Evolutionary conservation across 352 stramenopile genomes (phyloP).

Genomic region (Pythium aristosporum): DNA sequence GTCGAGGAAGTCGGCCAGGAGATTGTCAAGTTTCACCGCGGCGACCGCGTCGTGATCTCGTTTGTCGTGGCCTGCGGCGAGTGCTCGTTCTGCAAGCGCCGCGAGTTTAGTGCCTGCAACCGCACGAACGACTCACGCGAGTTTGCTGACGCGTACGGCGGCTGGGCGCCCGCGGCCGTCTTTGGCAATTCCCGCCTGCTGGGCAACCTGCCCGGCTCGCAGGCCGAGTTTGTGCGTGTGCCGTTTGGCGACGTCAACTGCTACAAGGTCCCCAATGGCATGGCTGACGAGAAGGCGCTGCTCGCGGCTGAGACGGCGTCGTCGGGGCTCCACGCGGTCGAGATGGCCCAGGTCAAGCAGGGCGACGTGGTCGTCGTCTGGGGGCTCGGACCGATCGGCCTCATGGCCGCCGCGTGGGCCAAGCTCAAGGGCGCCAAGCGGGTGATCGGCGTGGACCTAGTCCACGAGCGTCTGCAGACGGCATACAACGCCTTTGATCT

Average conservation of each 20-base stretch:
- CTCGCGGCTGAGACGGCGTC: slow-evolving; percentile 57
- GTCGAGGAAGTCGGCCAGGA: slow-evolving; percentile 52
- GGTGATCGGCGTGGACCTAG: slow-evolving; percentile 56
- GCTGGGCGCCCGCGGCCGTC: slow-evolving; percentile 59
- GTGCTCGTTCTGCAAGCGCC: slow-evolving; percentile 62
- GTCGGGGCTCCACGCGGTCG: slow-evolving; percentile 58
- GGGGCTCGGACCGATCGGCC: slow-evolving; percentile 59
- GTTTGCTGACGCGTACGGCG: slow-evolving; percentile 65
- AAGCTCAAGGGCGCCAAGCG: slow-evolving; percentile 63
- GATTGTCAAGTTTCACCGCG: slow-evolving; percentile 49
- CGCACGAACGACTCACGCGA: slow-evolving; percentile 67
- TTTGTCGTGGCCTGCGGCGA: slow-evolving; percentile 69
- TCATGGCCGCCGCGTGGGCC: slow-evolving; percentile 58
- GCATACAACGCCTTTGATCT: slow-evolving; percentile 59
- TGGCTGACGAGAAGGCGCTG: slow-evolving; percentile 67
- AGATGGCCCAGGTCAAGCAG: slow-evolving; percentile 48
- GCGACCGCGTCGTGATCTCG: slow-evolving; percentile 72
- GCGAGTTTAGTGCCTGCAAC: slow-evolving; percentile 68
- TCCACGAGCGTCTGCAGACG: slow-evolving; percentile 49
- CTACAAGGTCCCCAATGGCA: slow-evolving; percentile 50
- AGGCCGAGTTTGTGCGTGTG: slow-evolving; percentile 77
- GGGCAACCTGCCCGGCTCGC: slow-evolving; percentile 59
- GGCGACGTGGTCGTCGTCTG: slow-evolving; percentile 63
- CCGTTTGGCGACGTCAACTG: slow-evolving; percentile 74
- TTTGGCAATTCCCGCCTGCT: slow-evolving; percentile 56